A percentile compares a stretch with the other conserved stretches of the same genome.
Evolutionary conservation across 2,329 filamentous ascomycete genomes (phyloP).

Genomic region (Aaosphaeria arxii): DNA sequence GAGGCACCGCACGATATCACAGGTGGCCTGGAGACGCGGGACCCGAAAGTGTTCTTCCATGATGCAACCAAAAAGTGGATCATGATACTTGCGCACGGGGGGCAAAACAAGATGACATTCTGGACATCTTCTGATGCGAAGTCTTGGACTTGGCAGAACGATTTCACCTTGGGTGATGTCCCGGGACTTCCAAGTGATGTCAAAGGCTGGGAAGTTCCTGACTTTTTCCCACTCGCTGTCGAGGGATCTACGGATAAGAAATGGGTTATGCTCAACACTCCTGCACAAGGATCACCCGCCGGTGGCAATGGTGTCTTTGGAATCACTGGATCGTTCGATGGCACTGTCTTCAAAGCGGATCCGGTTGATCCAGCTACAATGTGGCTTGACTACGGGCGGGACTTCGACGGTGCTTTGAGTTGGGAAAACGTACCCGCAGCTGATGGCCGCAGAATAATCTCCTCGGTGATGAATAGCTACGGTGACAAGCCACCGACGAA

Average conservation of each 20-base stretch:
- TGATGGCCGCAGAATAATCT: background rate
- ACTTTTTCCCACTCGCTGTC: background rate
- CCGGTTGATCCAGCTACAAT: background rate
- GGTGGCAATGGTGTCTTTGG: background rate
- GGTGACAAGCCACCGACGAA: background rate
- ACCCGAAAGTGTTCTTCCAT: background rate
- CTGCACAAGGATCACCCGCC: background rate
- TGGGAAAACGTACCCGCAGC: background rate
- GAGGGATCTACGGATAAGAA: background rate
- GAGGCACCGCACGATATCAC: background rate
- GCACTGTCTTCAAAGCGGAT: background rate
- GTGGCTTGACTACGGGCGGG: background rate
- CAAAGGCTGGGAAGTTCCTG: background rate
- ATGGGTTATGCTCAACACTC: background rate
- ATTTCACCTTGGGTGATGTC: background rate
- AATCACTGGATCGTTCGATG: background rate
- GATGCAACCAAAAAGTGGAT: background rate
- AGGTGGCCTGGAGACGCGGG: background rate
- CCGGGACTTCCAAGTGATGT: background rate
- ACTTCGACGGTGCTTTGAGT: background rate
- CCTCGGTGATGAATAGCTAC: background rate
- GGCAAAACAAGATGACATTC: background rate
- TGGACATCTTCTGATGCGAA: background rate
- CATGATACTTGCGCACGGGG: background rate
- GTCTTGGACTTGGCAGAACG: background rate